These are phyloP conservation scores for Claviceps spartinae DNA, from an alignment of 2,329 filamentous ascomycete genomes.

Conservation along the genomic window DNA sequence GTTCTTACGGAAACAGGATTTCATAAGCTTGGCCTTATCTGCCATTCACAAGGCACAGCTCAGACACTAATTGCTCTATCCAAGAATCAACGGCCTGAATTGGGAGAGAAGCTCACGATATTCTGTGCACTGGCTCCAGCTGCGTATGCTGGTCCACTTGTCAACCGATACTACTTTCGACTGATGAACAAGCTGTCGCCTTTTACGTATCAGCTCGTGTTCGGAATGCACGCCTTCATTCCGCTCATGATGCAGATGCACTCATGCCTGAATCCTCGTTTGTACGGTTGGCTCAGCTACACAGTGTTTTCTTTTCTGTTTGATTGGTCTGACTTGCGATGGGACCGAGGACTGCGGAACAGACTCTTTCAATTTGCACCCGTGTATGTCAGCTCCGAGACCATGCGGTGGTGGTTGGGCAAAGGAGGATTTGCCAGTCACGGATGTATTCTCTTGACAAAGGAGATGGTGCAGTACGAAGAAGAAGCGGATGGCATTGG, in stretches of 20 bases:
- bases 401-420: slow-evolving; percentile 93
- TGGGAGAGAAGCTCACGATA: slow-evolving; percentile 70
- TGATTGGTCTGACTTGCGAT: slow-evolving; percentile 70
- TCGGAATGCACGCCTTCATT: slow-evolving; percentile 88
- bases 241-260: slow-evolving; percentile 88
- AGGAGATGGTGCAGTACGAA: slow-evolving; percentile 51
- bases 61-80: slow-evolving; percentile 78
- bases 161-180: slow-evolving; percentile 80
- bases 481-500: slow-evolving; percentile 42
- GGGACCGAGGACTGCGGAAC: slow-evolving; percentile 67
- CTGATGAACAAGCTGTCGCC: slow-evolving; percentile 77
- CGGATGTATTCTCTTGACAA: slow-evolving; percentile 74
- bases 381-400: slow-evolving; percentile 78
- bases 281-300: slow-evolving; percentile 78
- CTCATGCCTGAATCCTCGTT: slow-evolving; percentile 41
- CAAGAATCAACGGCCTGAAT: slow-evolving; percentile 75
- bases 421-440: slow-evolving; percentile 66
- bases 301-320: slow-evolving; percentile 83
- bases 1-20: slow-evolving; percentile 76
- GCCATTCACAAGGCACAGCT: slow-evolving; percentile 84
- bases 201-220: slow-evolving; percentile 62
- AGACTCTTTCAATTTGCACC: slow-evolving; percentile 89
- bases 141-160: slow-evolving; percentile 75
- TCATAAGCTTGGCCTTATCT: slow-evolving; percentile 66
- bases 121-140: slow-evolving; percentile 88